Conservation (phyloP, 2,329 filamentous ascomycete species). For the Plectosphaerella plurivora region DNA sequence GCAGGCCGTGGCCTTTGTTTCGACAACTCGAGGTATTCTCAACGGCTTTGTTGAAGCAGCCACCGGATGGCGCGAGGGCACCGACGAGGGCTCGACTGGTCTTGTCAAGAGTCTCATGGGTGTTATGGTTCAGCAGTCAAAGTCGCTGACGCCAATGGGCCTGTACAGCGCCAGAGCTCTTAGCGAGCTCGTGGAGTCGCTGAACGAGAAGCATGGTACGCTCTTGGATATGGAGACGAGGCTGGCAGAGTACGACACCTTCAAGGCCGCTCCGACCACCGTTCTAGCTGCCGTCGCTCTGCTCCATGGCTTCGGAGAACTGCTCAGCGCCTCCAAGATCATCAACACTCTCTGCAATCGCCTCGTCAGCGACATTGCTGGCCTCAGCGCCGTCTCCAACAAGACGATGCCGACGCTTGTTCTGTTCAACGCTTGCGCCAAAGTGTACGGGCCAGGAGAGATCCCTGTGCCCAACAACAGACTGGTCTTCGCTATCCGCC, state of each 20-base stretch:
- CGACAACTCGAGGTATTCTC: slow-evolving; percentile 33
- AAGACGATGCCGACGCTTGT: slow-evolving; percentile 45
- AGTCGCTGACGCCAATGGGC: slow-evolving; percentile 33
- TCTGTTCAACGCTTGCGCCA: slow-evolving; percentile 48
- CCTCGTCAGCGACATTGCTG: slow-evolving; percentile 56
- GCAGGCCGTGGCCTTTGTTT: slow-evolving; percentile 39
- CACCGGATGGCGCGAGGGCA: slow-evolving; percentile 31
- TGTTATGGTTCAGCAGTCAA: slow-evolving; percentile 39
- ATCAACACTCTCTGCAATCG: slow-evolving; percentile 54
- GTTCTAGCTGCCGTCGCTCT: slow-evolving; percentile 45
- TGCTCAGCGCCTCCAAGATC: slow-evolving; percentile 40
- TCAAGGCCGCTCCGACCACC: slow-evolving; percentile 42
- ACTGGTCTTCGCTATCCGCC: slow-evolving; percentile 76
- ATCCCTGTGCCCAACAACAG: slow-evolving; percentile 62
- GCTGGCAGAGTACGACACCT: slow-evolving; percentile 37
- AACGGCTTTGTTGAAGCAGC: slow-evolving; percentile 25
- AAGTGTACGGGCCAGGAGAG: slow-evolving; percentile 46
- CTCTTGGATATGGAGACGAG: slow-evolving; percentile 40
- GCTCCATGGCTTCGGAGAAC: slow-evolving; percentile 47
- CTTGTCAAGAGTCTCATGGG: slow-evolving; percentile 37
- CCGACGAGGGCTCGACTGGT: slow-evolving; percentile 24
- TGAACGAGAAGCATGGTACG: slow-evolving; percentile 43
- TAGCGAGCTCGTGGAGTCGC: slow-evolving; percentile 41
- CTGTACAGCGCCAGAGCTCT: slow-evolving; percentile 51
- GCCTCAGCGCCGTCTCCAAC: slow-evolving; percentile 34